A percentile compares a stretch with the other conserved stretches of the same genome.
phyloP scores from a whole-genome alignment of 768 basidiomycete species.

The Boletus insuetus region DNA sequence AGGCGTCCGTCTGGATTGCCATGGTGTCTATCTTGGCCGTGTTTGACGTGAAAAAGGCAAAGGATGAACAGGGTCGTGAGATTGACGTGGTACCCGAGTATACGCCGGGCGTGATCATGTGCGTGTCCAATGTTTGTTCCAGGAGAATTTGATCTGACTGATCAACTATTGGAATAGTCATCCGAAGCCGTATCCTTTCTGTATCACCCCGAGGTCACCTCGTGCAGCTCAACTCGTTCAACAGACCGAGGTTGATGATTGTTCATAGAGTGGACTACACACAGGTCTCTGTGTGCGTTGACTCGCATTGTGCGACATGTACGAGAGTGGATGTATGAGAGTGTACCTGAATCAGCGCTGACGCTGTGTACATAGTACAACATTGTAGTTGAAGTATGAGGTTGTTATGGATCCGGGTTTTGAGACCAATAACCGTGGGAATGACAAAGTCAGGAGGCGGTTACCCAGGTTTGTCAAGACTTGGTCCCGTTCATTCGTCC shows the following conservation, averaged over 20 bases:
- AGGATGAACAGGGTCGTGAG: conserved; percentile 30
- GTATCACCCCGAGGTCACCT: conserved; percentile 18
- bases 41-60: conserved; percentile 30
- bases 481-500: too few species aligned
- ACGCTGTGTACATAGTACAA: not conserved
- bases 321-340: too few species aligned
- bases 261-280: too few species aligned
- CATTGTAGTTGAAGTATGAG: not conserved
- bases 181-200: conserved; percentile 19
- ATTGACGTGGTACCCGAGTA: conserved; percentile 26
- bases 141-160: not conserved
- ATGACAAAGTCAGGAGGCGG: too few species aligned
- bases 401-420: too few species aligned
- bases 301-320: too few species aligned
- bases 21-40: conserved; percentile 25
- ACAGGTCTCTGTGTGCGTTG: too few species aligned
- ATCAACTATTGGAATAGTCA: not conserved
- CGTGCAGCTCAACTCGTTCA: conserved; percentile 14
- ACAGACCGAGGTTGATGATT: conserved; percentile 5
- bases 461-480: too few species aligned
- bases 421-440: too few species aligned
- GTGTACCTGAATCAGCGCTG: not conserved
- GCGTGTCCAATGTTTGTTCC: not conserved
- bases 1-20: conserved; percentile 25
- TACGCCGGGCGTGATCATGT: conserved; percentile 29